Evolutionary conservation across 495 filamentous ascomycete species (phyloP), one percentile per base, ranked within the genome.

Genomic region (Talaromyces wortmannii): DNA sequence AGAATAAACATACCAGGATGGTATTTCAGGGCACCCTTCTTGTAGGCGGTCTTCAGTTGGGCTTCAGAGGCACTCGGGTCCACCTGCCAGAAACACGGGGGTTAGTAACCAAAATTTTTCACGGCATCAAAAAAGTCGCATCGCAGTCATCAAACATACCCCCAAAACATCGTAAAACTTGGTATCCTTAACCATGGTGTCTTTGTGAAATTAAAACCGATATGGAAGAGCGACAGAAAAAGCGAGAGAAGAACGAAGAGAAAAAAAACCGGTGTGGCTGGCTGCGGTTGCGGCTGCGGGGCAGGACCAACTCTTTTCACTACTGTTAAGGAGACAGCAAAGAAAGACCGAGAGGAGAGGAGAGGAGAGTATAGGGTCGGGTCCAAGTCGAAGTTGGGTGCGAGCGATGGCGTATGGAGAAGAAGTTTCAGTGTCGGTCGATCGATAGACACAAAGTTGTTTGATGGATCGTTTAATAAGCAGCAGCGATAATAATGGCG

Each of bases 21-120:
- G 63, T 85, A 88, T 71, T 92, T 94, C 49, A 96, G 75, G 45
- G 91, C 91, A 64, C 87, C 86, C 63, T 88, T 89, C 75, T 89
- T 91, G 78, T 96, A 97, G 47, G 92, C 91, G 62, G 88, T 86
- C 76, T 89, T 95, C 56, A 97, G 71, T 70, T 95, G 85, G 59
- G 83, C 75, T 51, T 95, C 91, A 45, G 82, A 81, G 55, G 84
- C 86, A 56, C 75, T 81, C 50, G 88, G 81, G 57, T 82, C 43
- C 53, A 96, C 89, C 90, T 95, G 47, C 23, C 7, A 62, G 18
- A 47, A 36, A 57, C 32, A 52, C 8, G 16, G n/a, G 13, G 31
- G 47, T 18, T 52, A 32, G 51, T 48, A 8, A 30, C 17, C 51
- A 33, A 47, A 32, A 29, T 57, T 74, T 51, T 75, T 65, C 15